Evolutionary conservation across 352 stramenopile genomes (phyloP).

Genomic region (Phytophthora hybrid): DNA sequence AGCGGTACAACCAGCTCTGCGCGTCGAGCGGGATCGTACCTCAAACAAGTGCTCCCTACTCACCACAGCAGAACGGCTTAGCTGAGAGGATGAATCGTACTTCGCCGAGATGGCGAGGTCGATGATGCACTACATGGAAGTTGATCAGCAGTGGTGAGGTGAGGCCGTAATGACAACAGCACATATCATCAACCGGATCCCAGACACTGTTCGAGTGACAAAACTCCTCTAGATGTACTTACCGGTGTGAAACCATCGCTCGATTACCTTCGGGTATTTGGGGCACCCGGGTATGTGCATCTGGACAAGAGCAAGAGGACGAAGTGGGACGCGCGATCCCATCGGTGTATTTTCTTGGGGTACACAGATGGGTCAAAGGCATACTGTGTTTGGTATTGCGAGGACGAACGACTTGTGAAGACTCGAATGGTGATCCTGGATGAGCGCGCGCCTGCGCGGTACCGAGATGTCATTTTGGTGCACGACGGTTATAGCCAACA

Average conservation of each 20-base stretch:
- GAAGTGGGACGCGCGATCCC: conserved; percentile 15
- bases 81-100: too few species aligned
- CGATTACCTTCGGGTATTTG: too few species aligned
- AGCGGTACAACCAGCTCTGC: too few species aligned
- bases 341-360: conserved; percentile 24
- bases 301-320: too few species aligned
- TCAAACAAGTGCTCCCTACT: too few species aligned
- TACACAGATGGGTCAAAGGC: conserved; percentile 18
- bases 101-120: conserved; percentile 12
- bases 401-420: conserved; percentile 8
- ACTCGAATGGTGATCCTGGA: conserved; percentile 2
- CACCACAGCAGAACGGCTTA: too few species aligned
- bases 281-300: too few species aligned
- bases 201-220: conserved; percentile 1
- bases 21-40: too few species aligned
- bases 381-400: conserved; percentile 12
- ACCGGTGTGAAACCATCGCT: too few species aligned
- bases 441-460: background rate
- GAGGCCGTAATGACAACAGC: conserved; percentile 27
- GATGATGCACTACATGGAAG: conserved; percentile 21
- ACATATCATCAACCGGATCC: conserved; percentile 21
- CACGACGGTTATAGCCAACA: background rate
- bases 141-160: conserved; percentile 22
- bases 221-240: too few species aligned
- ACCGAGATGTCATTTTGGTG: background rate